Conservation (phyloP, 1,284 basidiomycete genomes). For the Stygiomarasmius scandens region DNA sequence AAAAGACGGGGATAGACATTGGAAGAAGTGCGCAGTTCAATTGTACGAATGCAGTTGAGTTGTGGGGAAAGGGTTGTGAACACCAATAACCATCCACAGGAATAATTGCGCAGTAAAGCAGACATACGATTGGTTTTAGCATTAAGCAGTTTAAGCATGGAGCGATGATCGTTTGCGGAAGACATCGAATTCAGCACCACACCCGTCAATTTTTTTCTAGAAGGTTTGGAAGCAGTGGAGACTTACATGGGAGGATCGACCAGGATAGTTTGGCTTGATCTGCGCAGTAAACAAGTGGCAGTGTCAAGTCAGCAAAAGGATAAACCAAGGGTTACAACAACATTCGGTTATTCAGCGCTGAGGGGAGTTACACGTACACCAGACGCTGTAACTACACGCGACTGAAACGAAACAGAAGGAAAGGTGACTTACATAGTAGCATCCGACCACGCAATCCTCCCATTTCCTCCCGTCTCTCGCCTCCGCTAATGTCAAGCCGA, state of each 20-base stretch:
- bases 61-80: not conserved
- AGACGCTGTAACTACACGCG: constrained; percentile 5
- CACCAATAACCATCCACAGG: not conserved
- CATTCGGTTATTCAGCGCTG: too few species aligned
- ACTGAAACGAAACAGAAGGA: not conserved
- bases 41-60: not conserved
- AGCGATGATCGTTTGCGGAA: too few species aligned
- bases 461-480: constrained; percentile 56
- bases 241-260: constrained; percentile 89
- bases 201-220: not conserved
- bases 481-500: constrained; percentile 25
- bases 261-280: constrained; percentile 92
- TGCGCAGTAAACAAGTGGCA: constrained; percentile 24
- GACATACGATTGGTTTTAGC: too few species aligned
- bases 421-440: constrained; percentile 70
- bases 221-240: not conserved
- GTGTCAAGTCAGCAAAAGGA: constrained; percentile 3
- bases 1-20: constrained; percentile 2
- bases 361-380: not conserved
- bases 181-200: too few species aligned
- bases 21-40: not conserved
- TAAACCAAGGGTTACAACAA: too few species aligned
- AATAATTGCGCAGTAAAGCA: too few species aligned
- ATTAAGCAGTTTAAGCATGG: too few species aligned
- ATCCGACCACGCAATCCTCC: constrained; percentile 76